A percentile compares a stretch with the other conserved stretches of the same genome.
Conservation (phyloP, 2,329 filamentous ascomycete species). For the Pseudogymnoascus sp. region DNA sequence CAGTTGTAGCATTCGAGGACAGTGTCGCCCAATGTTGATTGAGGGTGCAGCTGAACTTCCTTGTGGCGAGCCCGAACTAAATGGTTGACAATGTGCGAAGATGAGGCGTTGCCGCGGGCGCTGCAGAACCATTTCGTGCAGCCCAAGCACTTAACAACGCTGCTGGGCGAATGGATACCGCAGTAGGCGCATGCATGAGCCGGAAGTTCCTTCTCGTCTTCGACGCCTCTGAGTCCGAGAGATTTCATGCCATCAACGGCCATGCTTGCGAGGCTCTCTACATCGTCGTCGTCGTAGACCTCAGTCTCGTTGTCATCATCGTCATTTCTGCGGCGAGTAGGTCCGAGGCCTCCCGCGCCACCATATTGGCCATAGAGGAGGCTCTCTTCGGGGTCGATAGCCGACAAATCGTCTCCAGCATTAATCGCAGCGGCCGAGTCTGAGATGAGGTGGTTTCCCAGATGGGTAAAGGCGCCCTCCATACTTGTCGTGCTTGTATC, state of each 20-base stretch:
- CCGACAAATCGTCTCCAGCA: conserved; percentile 68
- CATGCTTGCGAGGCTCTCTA: conserved; percentile 67
- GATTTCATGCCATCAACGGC: conserved; percentile 69
- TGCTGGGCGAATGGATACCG: conserved; percentile 91
- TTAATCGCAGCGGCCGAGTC: conserved; percentile 83
- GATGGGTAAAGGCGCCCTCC: conserved; percentile 84
- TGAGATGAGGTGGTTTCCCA: conserved; percentile 79
- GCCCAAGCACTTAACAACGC: conserved; percentile 89
- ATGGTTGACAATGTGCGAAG: conserved; percentile 97
- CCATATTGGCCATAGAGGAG: conserved; percentile 66
- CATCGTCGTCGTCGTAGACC: conserved; percentile 73
- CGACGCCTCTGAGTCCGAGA: conserved; percentile 49
- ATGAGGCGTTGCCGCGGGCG: conserved; percentile 90
- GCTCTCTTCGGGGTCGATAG: conserved; percentile 71
- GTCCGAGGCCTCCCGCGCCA: conserved; percentile 45
- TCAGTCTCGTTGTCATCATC: conserved; percentile 88
- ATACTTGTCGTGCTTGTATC: conserved; percentile 38
- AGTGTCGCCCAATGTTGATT: conserved; percentile 88
- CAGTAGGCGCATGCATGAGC: conserved; percentile 98
- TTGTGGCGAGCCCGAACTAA: conserved; percentile 95
- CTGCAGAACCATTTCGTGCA: conserved; percentile 99
- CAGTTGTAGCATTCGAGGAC: conserved; percentile 99
- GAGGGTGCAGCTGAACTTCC: conserved; percentile 93
- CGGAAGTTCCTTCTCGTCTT: conserved; percentile 87
- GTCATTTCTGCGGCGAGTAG: conserved; percentile 51